Evolutionary conservation across 257 asterid genomes (phyloP).

Genomic region (Voacanga thouarsii): DNA sequence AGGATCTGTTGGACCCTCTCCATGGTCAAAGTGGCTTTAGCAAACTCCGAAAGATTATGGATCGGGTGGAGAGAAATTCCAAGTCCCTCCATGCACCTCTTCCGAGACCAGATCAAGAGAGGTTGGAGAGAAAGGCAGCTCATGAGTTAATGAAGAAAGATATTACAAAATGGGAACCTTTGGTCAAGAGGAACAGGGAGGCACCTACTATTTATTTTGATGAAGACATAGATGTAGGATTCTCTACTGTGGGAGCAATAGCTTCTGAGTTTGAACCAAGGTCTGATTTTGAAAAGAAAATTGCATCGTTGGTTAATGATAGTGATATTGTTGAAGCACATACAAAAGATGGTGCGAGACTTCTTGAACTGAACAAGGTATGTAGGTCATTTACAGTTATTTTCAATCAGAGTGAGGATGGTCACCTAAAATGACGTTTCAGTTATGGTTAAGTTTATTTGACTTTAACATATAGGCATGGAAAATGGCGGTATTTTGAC

Average conservation of each 20-base stretch:
- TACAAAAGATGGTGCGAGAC: constrained; percentile 80
- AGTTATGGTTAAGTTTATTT: background rate
- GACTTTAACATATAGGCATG: background rate
- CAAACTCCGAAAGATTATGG: constrained; percentile 47
- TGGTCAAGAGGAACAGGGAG: constrained; percentile 82
- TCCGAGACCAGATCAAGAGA: constrained; percentile 59
- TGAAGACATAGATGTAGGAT: constrained; percentile 56
- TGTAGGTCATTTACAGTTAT: background rate
- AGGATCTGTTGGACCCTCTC: constrained; percentile 73
- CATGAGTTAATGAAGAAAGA: constrained; percentile 56
- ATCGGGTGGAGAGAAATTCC: constrained; percentile 50
- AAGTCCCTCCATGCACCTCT: constrained; percentile 61
- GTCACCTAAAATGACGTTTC: background rate
- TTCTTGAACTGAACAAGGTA: constrained; percentile 93
- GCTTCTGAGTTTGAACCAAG: constrained; percentile 90
- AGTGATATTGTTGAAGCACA: constrained; percentile 80
- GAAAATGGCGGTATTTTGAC: background rate
- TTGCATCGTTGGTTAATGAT: constrained; percentile 61
- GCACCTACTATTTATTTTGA: constrained; percentile 82
- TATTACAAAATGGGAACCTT: constrained; percentile 77
- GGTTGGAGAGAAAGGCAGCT: constrained; percentile 64
- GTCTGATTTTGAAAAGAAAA: constrained; percentile 83
- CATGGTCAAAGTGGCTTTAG: constrained; percentile 54
- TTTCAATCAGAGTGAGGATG: background rate
- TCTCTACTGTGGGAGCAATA: constrained; percentile 84